phyloP scores from a whole-genome alignment of 345 rosid genomes.

The Cardamine chenopodiifolia region DNA sequence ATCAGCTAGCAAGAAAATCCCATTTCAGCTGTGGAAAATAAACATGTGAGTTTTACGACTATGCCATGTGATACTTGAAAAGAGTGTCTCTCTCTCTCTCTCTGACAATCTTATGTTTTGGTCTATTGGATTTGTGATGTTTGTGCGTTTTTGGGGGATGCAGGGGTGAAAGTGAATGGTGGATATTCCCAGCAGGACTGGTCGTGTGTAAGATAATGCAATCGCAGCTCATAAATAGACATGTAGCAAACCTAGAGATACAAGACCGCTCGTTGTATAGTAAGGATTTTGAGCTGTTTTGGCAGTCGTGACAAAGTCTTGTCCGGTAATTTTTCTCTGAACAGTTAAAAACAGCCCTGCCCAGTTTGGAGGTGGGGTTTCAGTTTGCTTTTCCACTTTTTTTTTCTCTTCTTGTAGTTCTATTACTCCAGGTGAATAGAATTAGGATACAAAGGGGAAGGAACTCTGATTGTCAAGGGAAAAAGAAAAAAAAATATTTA shows the following conservation, averaged over 20 bases:
- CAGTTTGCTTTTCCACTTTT: constrained; percentile 20
- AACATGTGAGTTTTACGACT: constrained; percentile 73
- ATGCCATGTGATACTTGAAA: constrained; percentile 5
- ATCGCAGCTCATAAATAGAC: constrained; percentile 94
- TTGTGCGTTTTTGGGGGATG: constrained; percentile 33
- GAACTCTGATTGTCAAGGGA: constrained; percentile 27
- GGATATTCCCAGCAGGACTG: constrained; percentile 94
- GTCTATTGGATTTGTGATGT: constrained; percentile 11
- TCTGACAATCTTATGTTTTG: constrained; percentile 9
- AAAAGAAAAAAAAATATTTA: constrained; percentile 13
- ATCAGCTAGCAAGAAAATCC: constrained; percentile 60
- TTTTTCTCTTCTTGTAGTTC: constrained; percentile 36
- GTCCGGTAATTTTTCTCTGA: constrained; percentile 28
- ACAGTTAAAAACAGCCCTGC: constrained; percentile 12
- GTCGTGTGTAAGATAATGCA: constrained; percentile 87
- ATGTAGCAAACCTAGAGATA: constrained; percentile 93
- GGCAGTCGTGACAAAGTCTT: constrained; percentile 77
- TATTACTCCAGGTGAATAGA: constrained; percentile 41
- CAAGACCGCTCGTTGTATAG: constrained; percentile 99
- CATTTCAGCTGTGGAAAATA: constrained; percentile 95
- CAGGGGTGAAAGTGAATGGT: constrained; percentile 99
- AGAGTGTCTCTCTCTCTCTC: neutral
- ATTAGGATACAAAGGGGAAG: constrained; percentile 39
- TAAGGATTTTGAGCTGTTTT: constrained; percentile 80
- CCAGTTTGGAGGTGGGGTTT: constrained; percentile 20